These are phyloP conservation scores for Taphrina populina DNA, from an alignment of 1,139 yeast genomes.

Conservation along the genomic window DNA sequence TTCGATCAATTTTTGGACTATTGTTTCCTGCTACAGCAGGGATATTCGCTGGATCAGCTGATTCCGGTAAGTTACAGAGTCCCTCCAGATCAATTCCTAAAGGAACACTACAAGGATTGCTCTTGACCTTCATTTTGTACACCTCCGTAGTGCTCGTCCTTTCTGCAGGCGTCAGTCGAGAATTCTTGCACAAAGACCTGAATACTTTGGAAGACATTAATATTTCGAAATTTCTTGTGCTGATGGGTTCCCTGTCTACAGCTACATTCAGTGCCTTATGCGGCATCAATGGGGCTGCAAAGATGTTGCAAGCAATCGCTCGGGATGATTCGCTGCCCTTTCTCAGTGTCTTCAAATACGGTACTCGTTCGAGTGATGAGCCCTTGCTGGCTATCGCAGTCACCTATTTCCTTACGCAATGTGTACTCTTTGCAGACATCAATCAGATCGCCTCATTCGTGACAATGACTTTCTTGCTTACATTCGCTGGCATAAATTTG, in stretches of 20 bases:
- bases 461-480: conserved; percentile 95
- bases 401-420: conserved; percentile 80
- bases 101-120: conserved; percentile 81
- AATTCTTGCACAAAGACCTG: conserved; percentile 68
- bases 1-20: conserved; percentile 83
- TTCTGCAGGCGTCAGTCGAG: conserved; percentile 78
- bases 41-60: conserved; percentile 96
- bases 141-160: conserved; percentile 71
- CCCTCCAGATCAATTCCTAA: conserved; percentile 87
- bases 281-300: conserved; percentile 93
- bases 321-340: conserved; percentile 83
- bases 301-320: conserved; percentile 84
- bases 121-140: conserved; percentile 72
- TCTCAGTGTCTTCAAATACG: conserved; percentile 57
- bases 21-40: conserved; percentile 99
- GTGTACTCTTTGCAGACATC: conserved; percentile 81
- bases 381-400: conserved; percentile 64
- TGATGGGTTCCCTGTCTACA: conserved; percentile 87
- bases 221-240: conserved; percentile 63
- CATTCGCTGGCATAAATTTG: conserved; percentile 86
- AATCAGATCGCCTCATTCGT: conserved; percentile 92
- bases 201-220: conserved; percentile 82
- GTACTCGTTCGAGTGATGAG: conserved; percentile 50
- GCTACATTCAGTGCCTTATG: conserved; percentile 87
- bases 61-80: conserved; percentile 88